Evolutionary conservation across 108 stramenopile species (phyloP).

Genomic region (Cyclostephanos tholiformis): DNA sequence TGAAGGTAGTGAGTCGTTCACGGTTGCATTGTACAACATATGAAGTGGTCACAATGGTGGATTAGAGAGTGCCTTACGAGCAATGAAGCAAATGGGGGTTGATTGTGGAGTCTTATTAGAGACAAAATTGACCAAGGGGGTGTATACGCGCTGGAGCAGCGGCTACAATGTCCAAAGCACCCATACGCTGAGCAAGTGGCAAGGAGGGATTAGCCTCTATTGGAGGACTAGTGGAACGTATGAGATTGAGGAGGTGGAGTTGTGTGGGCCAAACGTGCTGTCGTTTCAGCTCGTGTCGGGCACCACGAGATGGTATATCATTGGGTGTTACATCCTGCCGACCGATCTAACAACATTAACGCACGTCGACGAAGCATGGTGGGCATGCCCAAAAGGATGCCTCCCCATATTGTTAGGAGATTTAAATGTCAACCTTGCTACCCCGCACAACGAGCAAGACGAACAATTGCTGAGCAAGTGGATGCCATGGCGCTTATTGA

Average conservation of each 20-base stretch:
- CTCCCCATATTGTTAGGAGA: too few relatives aligned
- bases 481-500: not conserved
- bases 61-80: constrained; percentile 1
- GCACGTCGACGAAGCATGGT: not conserved
- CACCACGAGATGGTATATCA: too few relatives aligned
- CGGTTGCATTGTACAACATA: too few relatives aligned
- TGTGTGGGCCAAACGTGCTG: too few relatives aligned
- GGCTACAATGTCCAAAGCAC: not conserved
- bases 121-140: too few relatives aligned
- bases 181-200: not conserved
- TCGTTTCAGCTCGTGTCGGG: too few relatives aligned
- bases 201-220: constrained; percentile 14
- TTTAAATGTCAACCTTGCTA: too few relatives aligned
- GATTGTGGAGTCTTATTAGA: constrained; percentile 7
- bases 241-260: constrained; percentile 6
- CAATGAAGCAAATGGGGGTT: too few relatives aligned
- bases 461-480: not conserved
- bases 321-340: not conserved
- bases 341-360: not conserved
- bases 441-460: not conserved
- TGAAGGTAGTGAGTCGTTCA: too few relatives aligned
- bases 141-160: not conserved
- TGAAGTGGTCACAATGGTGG: constrained; percentile 7
- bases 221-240: constrained; percentile 3
- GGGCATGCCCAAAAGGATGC: not conserved